Conservation (phyloP, 352 stramenopile species). For the Pythium dissotocum region DNA sequence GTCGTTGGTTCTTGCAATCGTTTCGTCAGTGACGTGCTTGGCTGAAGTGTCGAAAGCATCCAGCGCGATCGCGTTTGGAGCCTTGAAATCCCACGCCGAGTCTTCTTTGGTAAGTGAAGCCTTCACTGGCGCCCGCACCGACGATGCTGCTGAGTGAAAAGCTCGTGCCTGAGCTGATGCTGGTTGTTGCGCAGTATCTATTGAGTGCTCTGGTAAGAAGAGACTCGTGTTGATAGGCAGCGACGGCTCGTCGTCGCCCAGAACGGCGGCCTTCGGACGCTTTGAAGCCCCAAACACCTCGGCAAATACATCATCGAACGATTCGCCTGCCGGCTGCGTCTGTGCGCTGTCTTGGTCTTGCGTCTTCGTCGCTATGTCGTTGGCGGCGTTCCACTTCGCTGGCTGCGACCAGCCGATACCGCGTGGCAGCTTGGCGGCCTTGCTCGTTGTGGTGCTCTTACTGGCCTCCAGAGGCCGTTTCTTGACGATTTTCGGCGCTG, state of each 20-base stretch:
- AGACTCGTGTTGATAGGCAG: slow-evolving; percentile 19
- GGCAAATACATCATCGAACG: slow-evolving; percentile 32
- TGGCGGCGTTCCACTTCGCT: not conserved
- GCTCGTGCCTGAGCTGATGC: not conserved
- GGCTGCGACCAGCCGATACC: slow-evolving; percentile 27
- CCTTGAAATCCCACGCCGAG: slow-evolving; percentile 22
- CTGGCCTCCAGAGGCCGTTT: slow-evolving; percentile 11
- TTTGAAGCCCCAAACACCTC: slow-evolving; percentile 30
- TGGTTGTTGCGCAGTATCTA: not conserved
- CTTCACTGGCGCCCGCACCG: not conserved
- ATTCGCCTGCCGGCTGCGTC: slow-evolving; percentile 9
- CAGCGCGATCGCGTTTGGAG: slow-evolving; percentile 17
- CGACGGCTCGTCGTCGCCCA: slow-evolving; percentile 12
- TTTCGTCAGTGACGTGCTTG: not conserved
- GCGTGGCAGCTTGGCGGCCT: slow-evolving; percentile 17
- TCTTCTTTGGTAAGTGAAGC: not conserved
- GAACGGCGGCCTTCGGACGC: not conserved
- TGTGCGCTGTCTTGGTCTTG: not conserved
- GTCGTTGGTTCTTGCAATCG: not conserved
- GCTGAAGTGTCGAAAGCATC: slow-evolving; percentile 22
- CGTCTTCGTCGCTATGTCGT: not conserved
- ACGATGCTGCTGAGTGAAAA: not conserved
- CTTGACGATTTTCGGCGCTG: slow-evolving; percentile 2
- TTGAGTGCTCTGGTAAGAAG: slow-evolving; percentile 12
- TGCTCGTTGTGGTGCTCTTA: not conserved